Evolutionary conservation across 2,329 filamentous ascomycete species (phyloP).

Genomic region (Verticillium nubilum): DNA sequence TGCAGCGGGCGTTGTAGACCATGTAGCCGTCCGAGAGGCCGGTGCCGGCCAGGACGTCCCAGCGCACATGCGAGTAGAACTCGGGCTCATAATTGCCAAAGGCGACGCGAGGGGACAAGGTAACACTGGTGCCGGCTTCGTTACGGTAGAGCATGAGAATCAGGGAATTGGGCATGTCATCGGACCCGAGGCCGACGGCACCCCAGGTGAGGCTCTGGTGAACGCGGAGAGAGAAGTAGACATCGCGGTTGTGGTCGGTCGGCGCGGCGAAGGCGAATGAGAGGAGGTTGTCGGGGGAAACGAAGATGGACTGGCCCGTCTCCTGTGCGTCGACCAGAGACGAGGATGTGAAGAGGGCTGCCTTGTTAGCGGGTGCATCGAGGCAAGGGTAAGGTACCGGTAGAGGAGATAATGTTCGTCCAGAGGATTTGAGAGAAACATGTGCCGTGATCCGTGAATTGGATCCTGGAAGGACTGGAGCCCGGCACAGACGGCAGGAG

Average conservation of each 20-base stretch:
- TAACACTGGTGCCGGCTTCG: conserved; percentile 40
- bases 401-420: neutral
- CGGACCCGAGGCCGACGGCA: conserved; percentile 47
- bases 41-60: conserved; percentile 40
- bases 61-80: conserved; percentile 35
- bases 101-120: conserved; percentile 48
- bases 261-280: conserved; percentile 47
- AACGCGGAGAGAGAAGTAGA: conserved; percentile 51
- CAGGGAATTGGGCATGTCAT: conserved; percentile 45
- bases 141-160: conserved; percentile 51
- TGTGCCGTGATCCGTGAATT: too few relatives aligned
- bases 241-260: conserved; percentile 35
- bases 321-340: conserved; percentile 19
- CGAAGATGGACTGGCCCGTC: conserved; percentile 35
- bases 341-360: conserved; percentile 12
- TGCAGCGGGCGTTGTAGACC: conserved; percentile 47
- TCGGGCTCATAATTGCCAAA: conserved; percentile 47
- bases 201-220: conserved; percentile 42
- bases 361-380: conserved; percentile 1
- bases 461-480: too few relatives aligned
- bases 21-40: conserved; percentile 39
- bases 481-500: neutral
- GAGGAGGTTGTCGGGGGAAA: conserved; percentile 35
- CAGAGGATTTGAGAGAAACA: neutral
- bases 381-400: neutral